These are phyloP conservation scores for Plantago coronopus DNA, from an alignment of 305 asterid species.

Conservation along the genomic window DNA sequence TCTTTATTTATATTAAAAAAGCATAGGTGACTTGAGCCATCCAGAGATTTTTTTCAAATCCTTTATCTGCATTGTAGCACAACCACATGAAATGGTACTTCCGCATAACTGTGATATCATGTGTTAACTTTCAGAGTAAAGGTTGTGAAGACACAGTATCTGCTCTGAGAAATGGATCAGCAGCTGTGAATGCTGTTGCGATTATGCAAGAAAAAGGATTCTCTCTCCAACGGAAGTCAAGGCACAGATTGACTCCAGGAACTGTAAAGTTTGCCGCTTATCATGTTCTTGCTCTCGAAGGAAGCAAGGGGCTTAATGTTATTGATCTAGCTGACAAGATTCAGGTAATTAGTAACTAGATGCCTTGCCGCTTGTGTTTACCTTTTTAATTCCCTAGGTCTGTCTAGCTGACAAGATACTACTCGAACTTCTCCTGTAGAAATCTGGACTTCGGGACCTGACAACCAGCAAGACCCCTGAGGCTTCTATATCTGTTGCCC, in stretches of 20 bases:
- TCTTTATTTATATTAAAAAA: no score
- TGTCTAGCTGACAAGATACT: not conserved
- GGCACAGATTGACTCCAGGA: constrained; percentile 97
- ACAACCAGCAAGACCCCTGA: constrained; percentile 98
- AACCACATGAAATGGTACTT: constrained; percentile 11
- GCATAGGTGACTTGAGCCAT: no score
- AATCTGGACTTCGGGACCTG: constrained; percentile 96
- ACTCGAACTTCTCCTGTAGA: constrained; percentile 35
- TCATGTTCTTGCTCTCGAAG: constrained; percentile 98
- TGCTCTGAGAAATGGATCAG: constrained; percentile 84
- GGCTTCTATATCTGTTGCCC: constrained; percentile 98
- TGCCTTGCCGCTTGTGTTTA: not conserved
- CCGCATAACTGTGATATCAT: constrained; percentile 18
- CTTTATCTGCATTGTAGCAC: constrained; percentile 8
- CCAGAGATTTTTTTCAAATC: not conserved
- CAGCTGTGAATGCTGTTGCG: constrained; percentile 90
- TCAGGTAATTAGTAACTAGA: constrained; percentile 54
- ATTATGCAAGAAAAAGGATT: constrained; percentile 92
- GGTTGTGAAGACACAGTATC: constrained; percentile 89
- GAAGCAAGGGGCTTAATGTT: constrained; percentile 90
- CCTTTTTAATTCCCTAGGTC: constrained; percentile 10
- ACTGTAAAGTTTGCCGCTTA: constrained; percentile 99
- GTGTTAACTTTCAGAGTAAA: constrained; percentile 54
- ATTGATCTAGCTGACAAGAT: constrained; percentile 94
- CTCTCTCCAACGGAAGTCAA: constrained; percentile 69